A percentile compares a stretch with the other conserved stretches of the same genome.
Evolutionary conservation across 192 early-diverging fungal species (phyloP).

Genomic region (Coemansia sp.): DNA sequence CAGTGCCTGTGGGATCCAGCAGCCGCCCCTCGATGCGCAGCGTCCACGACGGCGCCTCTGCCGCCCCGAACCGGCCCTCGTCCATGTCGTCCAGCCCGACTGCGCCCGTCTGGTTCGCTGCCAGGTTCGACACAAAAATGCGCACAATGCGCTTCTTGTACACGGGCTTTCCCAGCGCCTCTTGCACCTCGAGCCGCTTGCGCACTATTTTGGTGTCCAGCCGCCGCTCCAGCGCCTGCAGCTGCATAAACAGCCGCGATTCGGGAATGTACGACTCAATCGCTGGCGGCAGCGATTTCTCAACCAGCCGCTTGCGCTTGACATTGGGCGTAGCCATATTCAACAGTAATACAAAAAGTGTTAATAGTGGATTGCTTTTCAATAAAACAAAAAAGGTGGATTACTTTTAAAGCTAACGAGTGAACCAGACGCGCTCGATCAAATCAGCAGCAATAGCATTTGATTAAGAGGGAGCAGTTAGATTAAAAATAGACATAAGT

Average conservation of each 20-base stretch:
- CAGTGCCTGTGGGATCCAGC: constrained; percentile 66
- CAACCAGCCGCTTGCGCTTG: constrained; percentile 48
- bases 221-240: constrained; percentile 83
- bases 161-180: constrained; percentile 73
- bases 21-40: constrained; percentile 86
- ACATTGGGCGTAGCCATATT: constrained; percentile 28
- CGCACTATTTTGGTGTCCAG: constrained; percentile 88
- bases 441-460: neutral
- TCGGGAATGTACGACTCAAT: constrained; percentile 92
- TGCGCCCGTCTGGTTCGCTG: constrained; percentile 66
- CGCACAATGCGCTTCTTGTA: constrained; percentile 77
- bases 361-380: neutral
- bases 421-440: neutral
- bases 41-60: constrained; percentile 80
- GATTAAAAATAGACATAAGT: neutral
- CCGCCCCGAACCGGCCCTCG: constrained; percentile 45
- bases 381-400: neutral
- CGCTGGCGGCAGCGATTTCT: constrained; percentile 57
- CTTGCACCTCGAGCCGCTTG: constrained; percentile 88
- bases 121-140: constrained; percentile 87
- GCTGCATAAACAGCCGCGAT: constrained; percentile 81
- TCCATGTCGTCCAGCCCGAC: constrained; percentile 15
- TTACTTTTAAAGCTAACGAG: too few relatives aligned
- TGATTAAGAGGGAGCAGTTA: too few relatives aligned
- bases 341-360: neutral